Evolutionary conservation across 2,329 filamentous ascomycete species (phyloP).

Genomic region (Akanthomyces muscarius): DNA sequence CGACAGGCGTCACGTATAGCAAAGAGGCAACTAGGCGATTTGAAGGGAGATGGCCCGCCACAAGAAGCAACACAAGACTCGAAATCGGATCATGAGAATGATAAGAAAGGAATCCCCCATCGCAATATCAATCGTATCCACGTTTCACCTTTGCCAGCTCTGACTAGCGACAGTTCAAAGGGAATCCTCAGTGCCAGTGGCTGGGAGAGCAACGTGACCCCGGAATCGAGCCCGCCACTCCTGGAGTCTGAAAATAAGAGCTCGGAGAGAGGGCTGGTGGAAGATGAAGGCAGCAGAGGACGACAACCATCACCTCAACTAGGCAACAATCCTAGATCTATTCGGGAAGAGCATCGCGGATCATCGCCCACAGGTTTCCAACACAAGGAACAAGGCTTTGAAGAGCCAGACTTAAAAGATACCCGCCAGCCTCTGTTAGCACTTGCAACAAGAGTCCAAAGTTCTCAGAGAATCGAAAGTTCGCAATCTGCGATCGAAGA

Average conservation of each 20-base stretch:
- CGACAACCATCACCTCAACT: not conserved
- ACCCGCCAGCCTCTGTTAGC: not conserved
- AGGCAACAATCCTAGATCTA: not conserved
- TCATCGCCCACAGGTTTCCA: not conserved
- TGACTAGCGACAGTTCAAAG: not conserved
- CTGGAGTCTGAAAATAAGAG: not conserved
- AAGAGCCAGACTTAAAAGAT: not conserved
- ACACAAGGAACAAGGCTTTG: not conserved
- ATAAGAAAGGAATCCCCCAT: too few relatives aligned
- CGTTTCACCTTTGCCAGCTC: not conserved
- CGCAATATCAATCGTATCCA: not conserved
- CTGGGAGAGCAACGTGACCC: not conserved
- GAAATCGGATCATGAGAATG: not conserved
- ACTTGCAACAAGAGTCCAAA: too few relatives aligned
- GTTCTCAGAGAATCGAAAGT: not conserved
- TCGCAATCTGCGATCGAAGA: not conserved
- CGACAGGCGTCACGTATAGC: not conserved
- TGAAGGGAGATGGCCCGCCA: not conserved
- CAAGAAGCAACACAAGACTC: not conserved
- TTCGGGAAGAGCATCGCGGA: not conserved
- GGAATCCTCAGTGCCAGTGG: not conserved
- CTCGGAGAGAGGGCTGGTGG: not conserved
- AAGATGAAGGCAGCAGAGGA: not conserved
- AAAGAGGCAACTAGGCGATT: not conserved
- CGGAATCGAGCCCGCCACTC: not conserved